A percentile compares a stretch with the other conserved stretches of the same genome.
Evolutionary conservation across 345 rosid species (phyloP).

Genomic region (Brassica incana): DNA sequence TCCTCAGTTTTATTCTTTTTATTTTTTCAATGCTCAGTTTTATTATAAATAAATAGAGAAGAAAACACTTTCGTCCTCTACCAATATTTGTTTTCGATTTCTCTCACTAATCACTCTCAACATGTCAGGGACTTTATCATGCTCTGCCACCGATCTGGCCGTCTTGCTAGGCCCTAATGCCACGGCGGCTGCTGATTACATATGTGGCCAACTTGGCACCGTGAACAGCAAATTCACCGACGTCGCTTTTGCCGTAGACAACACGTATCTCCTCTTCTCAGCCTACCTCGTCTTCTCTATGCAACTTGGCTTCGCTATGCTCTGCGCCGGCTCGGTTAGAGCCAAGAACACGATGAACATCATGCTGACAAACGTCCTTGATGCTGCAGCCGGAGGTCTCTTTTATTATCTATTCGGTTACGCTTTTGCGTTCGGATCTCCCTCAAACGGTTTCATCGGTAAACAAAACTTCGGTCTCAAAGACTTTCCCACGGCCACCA

Average conservation of each 20-base stretch:
- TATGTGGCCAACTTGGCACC: conserved; percentile 43
- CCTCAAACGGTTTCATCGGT: conserved; percentile 48
- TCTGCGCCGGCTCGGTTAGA: conserved; percentile 41
- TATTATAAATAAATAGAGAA: conserved; percentile 22
- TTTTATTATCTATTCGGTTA: conserved; percentile 44
- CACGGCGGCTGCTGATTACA: conserved; percentile 47
- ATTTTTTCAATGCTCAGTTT: not conserved
- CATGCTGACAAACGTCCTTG: conserved; percentile 47
- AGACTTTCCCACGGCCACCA: conserved; percentile 26
- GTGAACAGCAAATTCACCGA: conserved; percentile 48
- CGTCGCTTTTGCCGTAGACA: conserved; percentile 52
- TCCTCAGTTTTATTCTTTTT: not conserved
- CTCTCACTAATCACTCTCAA: conserved; percentile 14
- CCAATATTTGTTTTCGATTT: not conserved
- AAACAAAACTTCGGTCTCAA: conserved; percentile 38
- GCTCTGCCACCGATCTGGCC: conserved; percentile 47
- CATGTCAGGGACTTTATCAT: conserved; percentile 31
- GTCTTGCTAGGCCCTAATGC: conserved; percentile 48
- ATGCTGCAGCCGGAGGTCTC: conserved; percentile 49
- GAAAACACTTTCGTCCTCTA: not conserved
- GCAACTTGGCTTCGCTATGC: conserved; percentile 55
- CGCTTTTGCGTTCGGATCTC: conserved; percentile 46
- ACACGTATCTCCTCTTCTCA: conserved; percentile 68
- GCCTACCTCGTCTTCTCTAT: conserved; percentile 61
- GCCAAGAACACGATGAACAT: conserved; percentile 40